A percentile compares a stretch with the other conserved stretches of the same genome.
These are phyloP conservation scores for Schizochytrium sp. DNA, from an alignment of 108 stramenopile species.

Conservation along the genomic window DNA sequence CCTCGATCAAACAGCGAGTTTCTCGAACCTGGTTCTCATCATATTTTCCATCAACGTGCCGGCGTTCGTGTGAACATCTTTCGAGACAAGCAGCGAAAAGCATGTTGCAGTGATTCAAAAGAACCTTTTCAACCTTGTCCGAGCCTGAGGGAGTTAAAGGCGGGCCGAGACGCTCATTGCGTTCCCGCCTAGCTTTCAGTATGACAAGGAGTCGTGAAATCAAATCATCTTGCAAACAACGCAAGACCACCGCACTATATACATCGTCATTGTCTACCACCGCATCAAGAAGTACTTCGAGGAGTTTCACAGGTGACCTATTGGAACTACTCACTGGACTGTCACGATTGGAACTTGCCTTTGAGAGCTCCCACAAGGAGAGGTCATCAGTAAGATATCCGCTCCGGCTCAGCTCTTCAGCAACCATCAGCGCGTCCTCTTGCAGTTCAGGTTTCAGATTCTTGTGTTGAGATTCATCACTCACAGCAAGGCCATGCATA, in stretches of 20 bases:
- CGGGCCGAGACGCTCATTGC: neutral
- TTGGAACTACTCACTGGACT: neutral
- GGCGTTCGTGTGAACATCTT: neutral
- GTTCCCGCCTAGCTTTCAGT: neutral
- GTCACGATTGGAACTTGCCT: neutral
- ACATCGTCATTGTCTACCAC: conserved; percentile 43
- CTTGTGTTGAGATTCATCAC: neutral
- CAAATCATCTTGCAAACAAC: conserved; percentile 50
- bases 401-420: neutral
- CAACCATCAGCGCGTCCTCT: neutral
- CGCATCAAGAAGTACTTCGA: conserved; percentile 1
- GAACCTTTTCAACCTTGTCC: conserved; percentile 33
- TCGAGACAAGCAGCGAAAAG: neutral
- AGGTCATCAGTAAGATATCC: neutral
- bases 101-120: conserved; percentile 36
- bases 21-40: no score
- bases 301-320: neutral
- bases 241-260: conserved; percentile 17
- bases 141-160: neutral
- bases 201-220: conserved; percentile 60
- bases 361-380: neutral
- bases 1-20: conserved; percentile 28
- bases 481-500: neutral
- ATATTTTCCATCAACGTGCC: neutral
- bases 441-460: neutral